Conservation (phyloP, 495 filamentous ascomycete species). For the Tuber microsphaerosporum region DNA sequence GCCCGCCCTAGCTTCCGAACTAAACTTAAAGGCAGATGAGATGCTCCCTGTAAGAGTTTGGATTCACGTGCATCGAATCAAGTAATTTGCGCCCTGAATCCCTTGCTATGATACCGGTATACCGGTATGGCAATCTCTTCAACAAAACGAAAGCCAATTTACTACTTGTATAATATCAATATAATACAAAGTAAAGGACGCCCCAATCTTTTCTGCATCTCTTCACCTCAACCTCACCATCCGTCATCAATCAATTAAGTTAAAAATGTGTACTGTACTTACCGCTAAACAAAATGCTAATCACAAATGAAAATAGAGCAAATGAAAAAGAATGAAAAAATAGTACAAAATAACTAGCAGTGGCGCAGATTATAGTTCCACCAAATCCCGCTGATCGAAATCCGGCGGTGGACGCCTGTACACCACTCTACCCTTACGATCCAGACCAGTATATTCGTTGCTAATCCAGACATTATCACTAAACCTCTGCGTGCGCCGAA, state of each 20-base stretch:
- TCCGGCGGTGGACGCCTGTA: slow-evolving; percentile 86
- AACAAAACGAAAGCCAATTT: background rate
- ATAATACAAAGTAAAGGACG: background rate
- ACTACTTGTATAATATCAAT: background rate
- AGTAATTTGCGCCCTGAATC: too few species aligned
- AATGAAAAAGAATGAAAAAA: background rate
- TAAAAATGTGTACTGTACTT: background rate
- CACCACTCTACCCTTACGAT: slow-evolving; percentile 74
- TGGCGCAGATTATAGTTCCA: slow-evolving; percentile 55
- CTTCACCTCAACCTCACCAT: background rate
- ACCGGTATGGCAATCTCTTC: background rate
- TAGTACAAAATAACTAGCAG: background rate
- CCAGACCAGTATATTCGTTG: slow-evolving; percentile 81
- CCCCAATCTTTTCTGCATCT: background rate
- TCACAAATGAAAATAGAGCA: background rate
- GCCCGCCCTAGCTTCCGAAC: too few species aligned
- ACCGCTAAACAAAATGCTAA: background rate
- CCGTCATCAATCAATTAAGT: background rate
- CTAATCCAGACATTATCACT: slow-evolving; percentile 80
- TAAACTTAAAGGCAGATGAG: too few species aligned
- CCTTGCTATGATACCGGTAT: too few species aligned
- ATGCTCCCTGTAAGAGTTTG: too few species aligned
- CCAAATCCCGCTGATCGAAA: slow-evolving; percentile 83
- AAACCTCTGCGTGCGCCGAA: slow-evolving; percentile 66
- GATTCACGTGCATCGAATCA: too few species aligned